Conservation (phyloP, 257 asterid genomes). For the Gentiana straminea region DNA sequence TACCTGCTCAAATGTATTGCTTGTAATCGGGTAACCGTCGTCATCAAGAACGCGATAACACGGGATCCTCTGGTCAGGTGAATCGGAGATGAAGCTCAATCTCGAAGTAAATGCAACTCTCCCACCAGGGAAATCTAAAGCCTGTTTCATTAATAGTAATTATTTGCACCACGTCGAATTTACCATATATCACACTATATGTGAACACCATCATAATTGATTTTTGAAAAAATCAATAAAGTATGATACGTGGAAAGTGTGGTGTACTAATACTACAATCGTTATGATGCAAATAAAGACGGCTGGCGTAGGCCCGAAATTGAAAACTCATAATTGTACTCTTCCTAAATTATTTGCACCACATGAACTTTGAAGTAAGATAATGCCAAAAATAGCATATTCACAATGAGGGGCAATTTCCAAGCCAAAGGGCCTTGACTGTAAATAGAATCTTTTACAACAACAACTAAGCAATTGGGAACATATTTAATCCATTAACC, state of each 20-base stretch:
- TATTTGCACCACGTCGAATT: neutral
- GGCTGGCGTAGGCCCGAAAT: no score
- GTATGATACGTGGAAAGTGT: no score
- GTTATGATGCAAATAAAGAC: no score
- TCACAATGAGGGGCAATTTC: no score
- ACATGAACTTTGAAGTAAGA: no score
- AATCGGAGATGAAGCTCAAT: slow-evolving; percentile 59
- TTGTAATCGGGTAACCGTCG: slow-evolving; percentile 45
- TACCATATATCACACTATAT: no score
- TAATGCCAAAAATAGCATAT: no score
- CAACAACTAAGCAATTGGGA: neutral
- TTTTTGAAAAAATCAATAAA: no score
- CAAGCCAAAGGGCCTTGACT: neutral
- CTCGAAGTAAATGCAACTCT: slow-evolving; percentile 46
- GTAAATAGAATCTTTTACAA: no score
- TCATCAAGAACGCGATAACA: slow-evolving; percentile 85
- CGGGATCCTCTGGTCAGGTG: slow-evolving; percentile 55
- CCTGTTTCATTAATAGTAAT: slow-evolving; percentile 24
- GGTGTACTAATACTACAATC: no score
- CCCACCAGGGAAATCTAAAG: slow-evolving; percentile 80
- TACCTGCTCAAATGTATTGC: slow-evolving; percentile 52
- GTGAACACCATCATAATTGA: neutral
- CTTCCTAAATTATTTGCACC: no score
- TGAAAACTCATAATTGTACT: no score
- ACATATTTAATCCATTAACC: neutral